phyloP scores from a whole-genome alignment of 345 rosid genomes.

The Citrus sp. region DNA sequence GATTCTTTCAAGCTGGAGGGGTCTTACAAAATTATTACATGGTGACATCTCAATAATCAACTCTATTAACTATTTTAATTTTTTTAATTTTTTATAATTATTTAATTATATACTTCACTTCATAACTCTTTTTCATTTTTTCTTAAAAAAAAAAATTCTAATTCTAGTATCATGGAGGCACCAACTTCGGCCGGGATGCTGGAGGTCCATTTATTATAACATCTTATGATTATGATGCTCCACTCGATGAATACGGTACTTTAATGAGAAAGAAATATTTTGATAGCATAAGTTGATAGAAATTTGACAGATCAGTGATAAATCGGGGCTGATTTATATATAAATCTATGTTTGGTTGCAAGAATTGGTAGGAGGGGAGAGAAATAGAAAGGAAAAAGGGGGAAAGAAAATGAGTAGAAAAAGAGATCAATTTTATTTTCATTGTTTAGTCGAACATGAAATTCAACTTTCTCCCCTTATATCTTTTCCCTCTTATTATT shows the following conservation, averaged over 20 bases:
- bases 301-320: too few species aligned
- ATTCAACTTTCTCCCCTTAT: too few species aligned
- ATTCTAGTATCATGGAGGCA: slow-evolving; percentile 50
- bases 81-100: neutral
- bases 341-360: accelerated
- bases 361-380: too few species aligned
- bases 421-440: too few species aligned
- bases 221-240: slow-evolving; percentile 43
- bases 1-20: neutral
- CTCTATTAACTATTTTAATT: neutral
- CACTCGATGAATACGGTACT: slow-evolving; percentile 39
- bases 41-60: neutral
- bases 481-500: accelerated
- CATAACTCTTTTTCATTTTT: neutral
- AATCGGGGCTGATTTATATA: too few species aligned
- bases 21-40: neutral
- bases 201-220: slow-evolving; percentile 49
- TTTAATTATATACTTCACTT: neutral
- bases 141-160: too few species aligned
- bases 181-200: slow-evolving; percentile 38
- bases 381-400: too few species aligned
- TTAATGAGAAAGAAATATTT: too few species aligned
- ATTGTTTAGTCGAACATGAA: too few species aligned
- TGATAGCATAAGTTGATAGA: too few species aligned
- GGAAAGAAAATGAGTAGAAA: too few species aligned